Evolutionary conservation across 2,329 filamentous ascomycete genomes (phyloP).

Genomic region (Aspergillus thermomutatus): DNA sequence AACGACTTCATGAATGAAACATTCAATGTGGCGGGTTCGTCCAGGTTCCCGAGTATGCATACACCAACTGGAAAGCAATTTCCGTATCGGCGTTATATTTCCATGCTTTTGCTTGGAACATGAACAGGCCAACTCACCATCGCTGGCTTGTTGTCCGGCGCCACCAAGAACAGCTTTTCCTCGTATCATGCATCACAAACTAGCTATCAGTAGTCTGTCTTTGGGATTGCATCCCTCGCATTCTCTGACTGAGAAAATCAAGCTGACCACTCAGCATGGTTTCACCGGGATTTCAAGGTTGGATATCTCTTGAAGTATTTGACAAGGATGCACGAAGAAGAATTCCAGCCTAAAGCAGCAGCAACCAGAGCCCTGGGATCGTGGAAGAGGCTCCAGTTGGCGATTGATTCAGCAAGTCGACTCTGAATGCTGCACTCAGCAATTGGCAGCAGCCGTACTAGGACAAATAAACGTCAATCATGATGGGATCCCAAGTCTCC

Average conservation of each 20-base stretch:
- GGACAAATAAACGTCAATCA: neutral
- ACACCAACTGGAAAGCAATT: neutral
- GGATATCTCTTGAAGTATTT: conserved; percentile 34
- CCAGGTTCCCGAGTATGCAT: neutral
- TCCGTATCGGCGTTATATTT: neutral
- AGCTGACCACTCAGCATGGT: conserved; percentile 20
- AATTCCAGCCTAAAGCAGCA: no score
- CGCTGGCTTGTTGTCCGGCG: no score
- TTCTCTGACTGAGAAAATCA: neutral
- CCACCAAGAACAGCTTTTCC: neutral
- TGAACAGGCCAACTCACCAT: no score
- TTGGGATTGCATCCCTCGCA: neutral
- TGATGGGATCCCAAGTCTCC: neutral
- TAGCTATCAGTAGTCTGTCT: neutral
- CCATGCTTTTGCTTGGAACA: no score
- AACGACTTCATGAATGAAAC: neutral
- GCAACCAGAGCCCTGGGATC: conserved; percentile 11
- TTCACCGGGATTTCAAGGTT: conserved; percentile 28
- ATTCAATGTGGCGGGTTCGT: neutral
- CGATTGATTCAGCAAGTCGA: neutral
- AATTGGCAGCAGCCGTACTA: neutral
- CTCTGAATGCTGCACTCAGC: neutral
- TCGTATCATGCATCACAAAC: no score
- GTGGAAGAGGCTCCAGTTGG: conserved; percentile 17
- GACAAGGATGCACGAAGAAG: conserved; percentile 26